Evolutionary conservation across 2,329 filamentous ascomycete genomes (phyloP).

Genomic region (Alternaria solani): DNA sequence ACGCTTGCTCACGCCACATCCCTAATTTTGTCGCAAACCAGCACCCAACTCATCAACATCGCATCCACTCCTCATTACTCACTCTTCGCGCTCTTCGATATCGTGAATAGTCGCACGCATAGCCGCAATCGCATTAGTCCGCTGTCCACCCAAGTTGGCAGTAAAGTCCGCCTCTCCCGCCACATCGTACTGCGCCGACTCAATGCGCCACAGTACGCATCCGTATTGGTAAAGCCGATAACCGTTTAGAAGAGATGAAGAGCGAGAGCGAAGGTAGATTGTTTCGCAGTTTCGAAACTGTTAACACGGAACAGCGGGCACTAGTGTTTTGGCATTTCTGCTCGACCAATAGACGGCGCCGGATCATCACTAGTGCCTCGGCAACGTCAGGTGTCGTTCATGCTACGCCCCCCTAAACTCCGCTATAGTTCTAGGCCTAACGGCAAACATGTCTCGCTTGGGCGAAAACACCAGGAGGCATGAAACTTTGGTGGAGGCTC

Average conservation of each 20-base stretch:
- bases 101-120: not conserved
- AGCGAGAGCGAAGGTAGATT: not conserved
- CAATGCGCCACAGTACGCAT: not conserved
- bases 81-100: not conserved
- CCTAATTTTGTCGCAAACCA: not conserved
- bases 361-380: slow-evolving; percentile 3
- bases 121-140: not conserved
- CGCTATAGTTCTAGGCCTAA: slow-evolving; percentile 5
- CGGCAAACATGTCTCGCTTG: slow-evolving; percentile 15
- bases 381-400: slow-evolving; percentile 11
- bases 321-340: slow-evolving; percentile 20
- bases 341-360: slow-evolving; percentile 7
- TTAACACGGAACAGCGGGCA: slow-evolving; percentile 15
- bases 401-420: slow-evolving; percentile 13
- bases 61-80: not conserved
- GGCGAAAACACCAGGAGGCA: slow-evolving; percentile 8
- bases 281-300: slow-evolving; percentile 27
- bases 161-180: not conserved
- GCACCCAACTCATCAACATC: too few relatives aligned
- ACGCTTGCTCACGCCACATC: not conserved
- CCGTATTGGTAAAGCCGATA: not conserved
- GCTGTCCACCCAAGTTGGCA: not conserved
- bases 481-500: slow-evolving; percentile 13
- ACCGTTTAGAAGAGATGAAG: slow-evolving; percentile 1
- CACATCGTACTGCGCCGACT: not conserved